Base-by-base conservation (phyloP, 2,329 filamentous ascomycete species). In the Mycogone perniciosa region DNA sequence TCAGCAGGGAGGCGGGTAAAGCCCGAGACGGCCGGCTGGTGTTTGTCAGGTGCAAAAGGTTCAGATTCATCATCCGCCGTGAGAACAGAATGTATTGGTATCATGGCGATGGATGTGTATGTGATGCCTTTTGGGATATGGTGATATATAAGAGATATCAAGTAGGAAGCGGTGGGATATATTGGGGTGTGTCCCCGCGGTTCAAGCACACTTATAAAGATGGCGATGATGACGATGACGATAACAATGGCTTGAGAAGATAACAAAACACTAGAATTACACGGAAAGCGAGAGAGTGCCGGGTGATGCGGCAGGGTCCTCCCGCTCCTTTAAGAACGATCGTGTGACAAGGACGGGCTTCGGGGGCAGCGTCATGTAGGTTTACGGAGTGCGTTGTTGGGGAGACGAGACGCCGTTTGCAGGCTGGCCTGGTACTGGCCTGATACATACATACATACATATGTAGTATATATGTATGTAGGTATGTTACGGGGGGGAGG, bases 1-100 rank as follows among this genome's bases (percentile, higher is more conserved):
- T 71, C 68, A 7, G 65, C 52, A 4, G 68, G 68, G 7, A 71
- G 58, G 31, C 59, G 62, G 43, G 53, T 46, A 46, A 69, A 67
- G 51, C 48, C 57, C 42, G 56, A 57, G 44, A 38, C 44, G 31
- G 53, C 45, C 34, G 44, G n/a, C 31, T 44, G 40, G 13, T 41
- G 35, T 35, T 39, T 31, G 41, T 35, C 46, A 38, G 31, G 47
- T 44, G 39, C 38, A 31, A 34, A 44, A 40, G 27, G 44, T 35
- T 48, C 45, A 47, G 46, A 26, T 38, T 52, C 50, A 46, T 41
- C 40, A 34, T 52, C 41, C 41, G 50, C 39, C 31, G 44, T 51
- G 38, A 35, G 37, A 35, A 35, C 29, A 35, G 51, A 50, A 37
- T 13, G 51, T 33, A 30, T 7, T 35, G 51, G 42, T 46, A 50